Percentiles rank a stretch among this genome's conserved stretches.
These are phyloP conservation scores for Flaveria sonorensis DNA, from an alignment of 129 eudicot species.

Conservation along the genomic window DNA sequence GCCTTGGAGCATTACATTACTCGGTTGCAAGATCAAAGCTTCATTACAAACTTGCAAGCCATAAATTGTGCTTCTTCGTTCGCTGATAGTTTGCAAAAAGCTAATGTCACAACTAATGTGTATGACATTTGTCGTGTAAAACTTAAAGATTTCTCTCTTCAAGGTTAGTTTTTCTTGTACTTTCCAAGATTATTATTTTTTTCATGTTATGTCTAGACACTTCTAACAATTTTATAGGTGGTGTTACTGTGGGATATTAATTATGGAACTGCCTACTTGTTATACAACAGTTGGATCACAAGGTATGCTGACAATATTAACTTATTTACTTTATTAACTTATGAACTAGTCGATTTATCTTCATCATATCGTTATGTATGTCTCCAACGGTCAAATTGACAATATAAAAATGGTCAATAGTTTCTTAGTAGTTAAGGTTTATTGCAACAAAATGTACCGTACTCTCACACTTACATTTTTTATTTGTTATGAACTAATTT, in stretches of 20 bases:
- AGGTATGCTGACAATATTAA: constrained; percentile 29
- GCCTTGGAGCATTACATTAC: constrained; percentile 51
- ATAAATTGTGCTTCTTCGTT: constrained; percentile 60
- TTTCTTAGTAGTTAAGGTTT: neutral
- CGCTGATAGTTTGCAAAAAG: constrained; percentile 48
- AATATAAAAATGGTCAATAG: neutral
- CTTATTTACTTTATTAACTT: neutral
- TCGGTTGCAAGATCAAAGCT: constrained; percentile 62
- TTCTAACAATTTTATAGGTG: constrained; percentile 22
- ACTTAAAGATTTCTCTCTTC: constrained; percentile 73
- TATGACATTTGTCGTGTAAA: constrained; percentile 52
- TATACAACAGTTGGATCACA: constrained; percentile 53
- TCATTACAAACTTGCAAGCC: constrained; percentile 72
- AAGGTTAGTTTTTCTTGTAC: constrained; percentile 46
- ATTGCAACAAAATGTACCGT: neutral
- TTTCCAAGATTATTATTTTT: neutral
- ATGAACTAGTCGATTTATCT: neutral
- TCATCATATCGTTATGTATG: neutral
- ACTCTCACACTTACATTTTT: too few species aligned
- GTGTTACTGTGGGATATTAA: neutral
- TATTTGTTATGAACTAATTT: neutral
- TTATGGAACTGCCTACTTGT: constrained; percentile 16
- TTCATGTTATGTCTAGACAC: neutral
- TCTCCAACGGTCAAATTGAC: neutral
- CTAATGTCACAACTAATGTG: constrained; percentile 45